These are phyloP conservation scores for Yamadazyma conglobata DNA, from an alignment of 1,139 yeast genomes.

Conservation along the genomic window DNA sequence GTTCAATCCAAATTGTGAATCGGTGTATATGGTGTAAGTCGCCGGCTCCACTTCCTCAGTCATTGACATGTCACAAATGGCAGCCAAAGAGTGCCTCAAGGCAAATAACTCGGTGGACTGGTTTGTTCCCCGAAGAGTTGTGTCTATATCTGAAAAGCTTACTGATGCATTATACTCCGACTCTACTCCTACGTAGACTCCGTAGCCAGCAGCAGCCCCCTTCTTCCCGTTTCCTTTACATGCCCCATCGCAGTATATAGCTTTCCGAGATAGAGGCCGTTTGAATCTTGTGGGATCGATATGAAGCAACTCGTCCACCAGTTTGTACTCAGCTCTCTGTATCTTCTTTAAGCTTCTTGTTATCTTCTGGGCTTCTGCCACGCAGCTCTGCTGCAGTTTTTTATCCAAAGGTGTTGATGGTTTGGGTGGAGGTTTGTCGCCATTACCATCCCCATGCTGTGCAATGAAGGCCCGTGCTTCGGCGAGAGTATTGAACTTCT, in stretches of 20 bases:
- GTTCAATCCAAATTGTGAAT: constrained; percentile 54
- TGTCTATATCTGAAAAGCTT: constrained; percentile 19
- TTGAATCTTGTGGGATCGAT: no score
- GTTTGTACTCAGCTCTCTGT: no score
- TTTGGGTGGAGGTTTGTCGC: no score
- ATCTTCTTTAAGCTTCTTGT: no score
- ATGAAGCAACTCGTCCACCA: no score
- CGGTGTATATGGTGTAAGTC: constrained; percentile 42
- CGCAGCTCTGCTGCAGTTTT: no score
- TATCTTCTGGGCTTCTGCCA: no score
- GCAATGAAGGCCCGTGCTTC: constrained; percentile 44
- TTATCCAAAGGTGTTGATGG: no score
- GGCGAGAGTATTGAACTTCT: constrained; percentile 43
- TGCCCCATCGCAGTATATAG: constrained; percentile 70
- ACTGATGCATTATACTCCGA: constrained; percentile 49
- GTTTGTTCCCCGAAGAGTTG: constrained; percentile 53
- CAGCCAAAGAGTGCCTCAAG: constrained; percentile 49
- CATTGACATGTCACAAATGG: constrained; percentile 19
- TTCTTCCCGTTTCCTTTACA: constrained; percentile 49
- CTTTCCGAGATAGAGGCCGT: not conserved
- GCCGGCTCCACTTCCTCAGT: constrained; percentile 12
- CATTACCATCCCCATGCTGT: no score
- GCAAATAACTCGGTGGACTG: constrained; percentile 81
- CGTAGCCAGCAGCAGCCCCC: constrained; percentile 57
- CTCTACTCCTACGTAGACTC: constrained; percentile 59